Percentiles rank a stretch among this genome's conserved stretches.
Evolutionary conservation across 2,329 filamentous ascomycete genomes (phyloP).

Genomic region (Epichloe elymi): DNA sequence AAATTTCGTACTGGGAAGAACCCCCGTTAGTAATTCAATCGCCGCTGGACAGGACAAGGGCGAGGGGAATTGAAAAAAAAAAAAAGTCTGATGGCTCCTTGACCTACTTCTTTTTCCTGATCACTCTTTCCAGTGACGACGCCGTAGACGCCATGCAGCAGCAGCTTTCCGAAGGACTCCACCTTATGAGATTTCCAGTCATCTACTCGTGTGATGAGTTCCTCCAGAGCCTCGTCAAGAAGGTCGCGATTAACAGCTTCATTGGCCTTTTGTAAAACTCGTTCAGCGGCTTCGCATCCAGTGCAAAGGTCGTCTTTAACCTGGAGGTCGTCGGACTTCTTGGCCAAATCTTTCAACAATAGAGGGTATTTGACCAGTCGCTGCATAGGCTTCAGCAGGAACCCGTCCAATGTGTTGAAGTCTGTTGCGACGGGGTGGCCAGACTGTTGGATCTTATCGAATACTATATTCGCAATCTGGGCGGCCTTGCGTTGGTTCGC

Average conservation of each 20-base stretch:
- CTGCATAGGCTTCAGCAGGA: constrained; percentile 93
- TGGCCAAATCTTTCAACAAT: constrained; percentile 76
- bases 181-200: constrained; percentile 94
- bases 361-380: constrained; percentile 89
- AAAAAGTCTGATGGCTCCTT: not conserved
- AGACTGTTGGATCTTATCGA: constrained; percentile 70
- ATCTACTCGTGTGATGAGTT: constrained; percentile 72
- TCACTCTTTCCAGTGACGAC: constrained; percentile 85
- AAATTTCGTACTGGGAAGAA: constrained; percentile 75
- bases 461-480: constrained; percentile 68
- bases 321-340: constrained; percentile 66
- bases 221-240: constrained; percentile 68
- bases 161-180: constrained; percentile 78
- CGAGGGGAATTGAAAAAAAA: not conserved
- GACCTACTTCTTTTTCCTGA: constrained; percentile 69
- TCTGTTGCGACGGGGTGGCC: constrained; percentile 72
- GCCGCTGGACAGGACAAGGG: constrained; percentile 3
- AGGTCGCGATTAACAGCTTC: constrained; percentile 83
- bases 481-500: constrained; percentile 91
- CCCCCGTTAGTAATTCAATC: not conserved
- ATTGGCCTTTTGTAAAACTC: constrained; percentile 74
- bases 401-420: constrained; percentile 78
- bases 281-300: constrained; percentile 71
- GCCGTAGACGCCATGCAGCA: constrained; percentile 81
- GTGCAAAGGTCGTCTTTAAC: constrained; percentile 57